Evolutionary conservation across 495 filamentous ascomycete genomes (phyloP).

Genomic region (Cetradonia linearis): DNA sequence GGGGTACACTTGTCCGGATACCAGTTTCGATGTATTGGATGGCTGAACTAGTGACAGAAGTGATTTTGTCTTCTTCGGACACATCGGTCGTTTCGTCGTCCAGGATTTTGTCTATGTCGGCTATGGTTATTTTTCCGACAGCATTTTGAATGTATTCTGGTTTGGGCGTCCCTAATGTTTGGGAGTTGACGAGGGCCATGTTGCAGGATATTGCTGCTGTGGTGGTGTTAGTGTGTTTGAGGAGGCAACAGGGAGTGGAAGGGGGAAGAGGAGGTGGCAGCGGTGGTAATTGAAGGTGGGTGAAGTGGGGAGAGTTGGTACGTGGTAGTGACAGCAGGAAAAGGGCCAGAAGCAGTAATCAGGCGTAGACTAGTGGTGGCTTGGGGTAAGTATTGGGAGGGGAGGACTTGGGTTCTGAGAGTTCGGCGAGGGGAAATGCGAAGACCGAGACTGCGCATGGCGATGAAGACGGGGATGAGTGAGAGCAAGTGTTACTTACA

Average conservation of each 20-base stretch:
- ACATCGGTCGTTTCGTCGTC: too few relatives aligned
- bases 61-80: too few relatives aligned
- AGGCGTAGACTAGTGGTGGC: background rate
- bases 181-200: too few relatives aligned
- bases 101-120: too few relatives aligned
- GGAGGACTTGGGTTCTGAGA: background rate
- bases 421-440: background rate
- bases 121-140: too few relatives aligned
- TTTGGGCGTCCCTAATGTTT: too few relatives aligned
- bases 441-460: background rate
- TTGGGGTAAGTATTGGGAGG: background rate
- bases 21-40: constrained; percentile 76
- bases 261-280: background rate
- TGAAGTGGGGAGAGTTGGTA: background rate
- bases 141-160: too few relatives aligned
- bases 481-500: constrained; percentile 41
- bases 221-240: background rate
- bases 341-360: too few relatives aligned
- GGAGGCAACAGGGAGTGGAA: background rate
- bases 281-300: background rate
- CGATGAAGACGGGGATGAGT: background rate
- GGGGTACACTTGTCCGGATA: constrained; percentile 61
- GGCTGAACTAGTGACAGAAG: too few relatives aligned
- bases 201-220: constrained; percentile 80
- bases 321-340: too few relatives aligned